Evolutionary conservation across 2,329 filamentous ascomycete genomes (phyloP).

Genomic region (Colletotrichum truncatum): DNA sequence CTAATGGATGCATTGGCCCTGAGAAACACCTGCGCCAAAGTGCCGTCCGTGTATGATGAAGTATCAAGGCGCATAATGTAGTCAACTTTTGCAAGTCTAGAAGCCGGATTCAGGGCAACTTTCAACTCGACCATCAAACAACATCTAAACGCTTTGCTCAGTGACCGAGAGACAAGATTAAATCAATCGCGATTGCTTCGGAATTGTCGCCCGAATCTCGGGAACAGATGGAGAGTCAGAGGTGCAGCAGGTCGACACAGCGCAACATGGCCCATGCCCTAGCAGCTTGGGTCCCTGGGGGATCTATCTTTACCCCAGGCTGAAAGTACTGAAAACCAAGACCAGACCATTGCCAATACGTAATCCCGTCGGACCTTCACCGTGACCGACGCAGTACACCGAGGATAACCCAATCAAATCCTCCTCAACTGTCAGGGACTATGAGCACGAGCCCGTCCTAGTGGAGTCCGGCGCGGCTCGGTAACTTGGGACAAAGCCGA

Average conservation of each 20-base stretch:
- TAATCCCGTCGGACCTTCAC: constrained; percentile 4
- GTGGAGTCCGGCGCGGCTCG: constrained; percentile 22
- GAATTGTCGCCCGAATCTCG: constrained; percentile 20
- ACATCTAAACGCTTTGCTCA: too few relatives aligned
- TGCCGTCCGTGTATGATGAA: too few relatives aligned
- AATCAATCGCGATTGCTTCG: constrained; percentile 2
- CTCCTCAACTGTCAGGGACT: neutral
- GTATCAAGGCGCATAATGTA: too few relatives aligned
- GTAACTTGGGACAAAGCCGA: constrained; percentile 13
- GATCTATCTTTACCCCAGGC: neutral
- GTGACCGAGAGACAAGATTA: neutral
- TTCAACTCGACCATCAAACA: too few relatives aligned
- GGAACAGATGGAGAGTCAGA: neutral
- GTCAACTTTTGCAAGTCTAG: too few relatives aligned
- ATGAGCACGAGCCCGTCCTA: constrained; percentile 1
- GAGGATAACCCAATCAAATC: constrained; percentile 7
- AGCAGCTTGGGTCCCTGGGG: neutral
- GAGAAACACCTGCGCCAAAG: too few relatives aligned
- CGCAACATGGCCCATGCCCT: constrained; percentile 9
- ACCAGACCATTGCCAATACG: neutral
- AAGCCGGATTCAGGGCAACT: too few relatives aligned
- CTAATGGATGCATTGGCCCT: too few relatives aligned
- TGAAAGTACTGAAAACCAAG: neutral
- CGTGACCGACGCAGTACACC: neutral
- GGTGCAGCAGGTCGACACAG: neutral